Conservation (phyloP, 768 basidiomycete genomes). For the Boletus vermiculosoides region DNA sequence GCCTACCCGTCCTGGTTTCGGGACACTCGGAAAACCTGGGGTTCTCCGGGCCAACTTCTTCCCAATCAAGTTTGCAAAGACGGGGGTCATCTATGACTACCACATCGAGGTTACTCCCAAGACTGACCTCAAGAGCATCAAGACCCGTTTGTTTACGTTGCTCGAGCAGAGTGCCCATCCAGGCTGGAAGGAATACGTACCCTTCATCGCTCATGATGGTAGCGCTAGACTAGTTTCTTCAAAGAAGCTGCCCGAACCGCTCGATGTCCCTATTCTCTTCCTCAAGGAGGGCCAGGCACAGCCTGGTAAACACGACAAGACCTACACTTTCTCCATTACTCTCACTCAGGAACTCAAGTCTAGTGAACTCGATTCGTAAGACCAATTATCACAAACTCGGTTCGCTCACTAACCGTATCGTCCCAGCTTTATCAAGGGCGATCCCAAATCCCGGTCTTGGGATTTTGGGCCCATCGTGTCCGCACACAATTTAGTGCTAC, state of each 20-base stretch:
- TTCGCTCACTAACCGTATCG: not conserved
- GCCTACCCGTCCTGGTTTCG: slow-evolving; percentile 47
- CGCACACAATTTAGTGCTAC: slow-evolving; percentile 49
- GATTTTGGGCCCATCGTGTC: slow-evolving; percentile 43
- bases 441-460: slow-evolving; percentile 33
- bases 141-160: slow-evolving; percentile 40
- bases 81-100: slow-evolving; percentile 44
- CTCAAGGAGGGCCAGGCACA: slow-evolving; percentile 40
- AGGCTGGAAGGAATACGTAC: slow-evolving; percentile 38
- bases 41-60: slow-evolving; percentile 53
- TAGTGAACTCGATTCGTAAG: slow-evolving; percentile 36
- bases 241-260: slow-evolving; percentile 36
- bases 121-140: slow-evolving; percentile 37
- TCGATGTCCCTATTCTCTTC: slow-evolving; percentile 35
- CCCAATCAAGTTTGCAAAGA: slow-evolving; percentile 40
- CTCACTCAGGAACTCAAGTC: slow-evolving; percentile 31
- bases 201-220: slow-evolving; percentile 41
- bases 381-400: not conserved
- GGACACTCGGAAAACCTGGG: slow-evolving; percentile 38
- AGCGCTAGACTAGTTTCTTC: slow-evolving; percentile 43
- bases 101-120: slow-evolving; percentile 38
- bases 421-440: slow-evolving; percentile 41
- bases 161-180: slow-evolving; percentile 38
- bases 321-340: slow-evolving; percentile 40
- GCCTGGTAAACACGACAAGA: slow-evolving; percentile 31